Conservation (phyloP, 129 eudicot genomes). For the Tanacetum coccineum region DNA sequence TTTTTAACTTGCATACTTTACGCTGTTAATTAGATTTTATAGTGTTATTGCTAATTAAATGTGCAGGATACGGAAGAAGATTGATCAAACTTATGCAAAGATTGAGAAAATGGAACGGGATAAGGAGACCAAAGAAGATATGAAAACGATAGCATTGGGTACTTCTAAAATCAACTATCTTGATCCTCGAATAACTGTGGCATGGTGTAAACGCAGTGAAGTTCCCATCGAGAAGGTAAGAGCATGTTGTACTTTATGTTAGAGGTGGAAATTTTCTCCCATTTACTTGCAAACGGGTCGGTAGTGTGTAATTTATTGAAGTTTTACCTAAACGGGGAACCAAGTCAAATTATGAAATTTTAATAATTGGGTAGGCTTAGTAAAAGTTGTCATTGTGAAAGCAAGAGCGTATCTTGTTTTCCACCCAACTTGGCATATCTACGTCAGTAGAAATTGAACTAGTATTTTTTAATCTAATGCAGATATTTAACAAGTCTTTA, state of each 20-base stretch:
- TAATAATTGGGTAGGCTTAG: neutral
- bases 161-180: conserved; percentile 94
- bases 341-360: neutral
- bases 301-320: too few relatives aligned
- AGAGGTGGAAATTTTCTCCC: neutral
- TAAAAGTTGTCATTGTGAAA: too few relatives aligned
- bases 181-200: conserved; percentile 98
- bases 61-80: conserved; percentile 77
- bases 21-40: neutral
- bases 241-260: neutral
- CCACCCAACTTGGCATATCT: neutral
- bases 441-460: neutral
- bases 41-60: conserved; percentile 5
- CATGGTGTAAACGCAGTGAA: conserved; percentile 98
- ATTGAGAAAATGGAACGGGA: conserved; percentile 87
- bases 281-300: neutral
- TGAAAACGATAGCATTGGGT: conserved; percentile 93
- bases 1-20: neutral
- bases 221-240: conserved; percentile 97
- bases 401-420: neutral
- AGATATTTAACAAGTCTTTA: conserved; percentile 91
- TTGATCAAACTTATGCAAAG: conserved; percentile 58
- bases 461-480: conserved; percentile 26
- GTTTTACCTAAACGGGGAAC: too few relatives aligned
- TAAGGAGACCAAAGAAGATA: conserved; percentile 76